Conservation (phyloP, 768 basidiomycete species). For the Mycena floridula region DNA sequence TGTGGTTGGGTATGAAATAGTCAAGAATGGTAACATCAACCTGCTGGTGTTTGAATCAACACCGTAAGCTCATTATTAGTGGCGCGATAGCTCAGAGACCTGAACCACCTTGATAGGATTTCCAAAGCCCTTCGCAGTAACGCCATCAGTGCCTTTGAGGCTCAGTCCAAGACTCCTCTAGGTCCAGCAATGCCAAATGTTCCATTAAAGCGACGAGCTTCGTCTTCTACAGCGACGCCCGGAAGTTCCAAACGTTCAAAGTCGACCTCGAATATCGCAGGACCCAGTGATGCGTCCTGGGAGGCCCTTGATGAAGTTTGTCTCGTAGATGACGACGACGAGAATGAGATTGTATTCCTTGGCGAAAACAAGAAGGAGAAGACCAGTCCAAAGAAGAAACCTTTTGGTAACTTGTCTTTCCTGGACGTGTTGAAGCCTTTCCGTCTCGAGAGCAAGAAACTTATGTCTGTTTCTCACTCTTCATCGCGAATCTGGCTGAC, state of each 20-base stretch:
- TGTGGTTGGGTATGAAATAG: conserved; percentile 78
- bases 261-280: neutral
- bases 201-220: conserved; percentile 12
- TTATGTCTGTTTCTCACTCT: conserved; percentile 34
- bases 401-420: no score
- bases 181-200: neutral
- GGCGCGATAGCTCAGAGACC: no score
- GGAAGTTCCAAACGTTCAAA: neutral
- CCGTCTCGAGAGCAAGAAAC: conserved; percentile 32
- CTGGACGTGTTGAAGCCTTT: conserved; percentile 40
- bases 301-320: neutral
- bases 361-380: neutral
- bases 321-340: neutral
- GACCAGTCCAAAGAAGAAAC: neutral
- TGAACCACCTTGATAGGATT: no score
- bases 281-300: neutral
- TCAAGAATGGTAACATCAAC: conserved; percentile 47
- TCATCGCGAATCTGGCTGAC: neutral
- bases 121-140: neutral
- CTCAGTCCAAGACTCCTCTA: no score
- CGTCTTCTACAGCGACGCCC: conserved; percentile 18
- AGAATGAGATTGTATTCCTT: conserved; percentile 2
- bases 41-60: conserved; percentile 79
- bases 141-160: neutral
- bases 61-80: no score